Base-by-base conservation (phyloP, 768 basidiomycete genomes). In the Butyriboletus loyo region DNA sequence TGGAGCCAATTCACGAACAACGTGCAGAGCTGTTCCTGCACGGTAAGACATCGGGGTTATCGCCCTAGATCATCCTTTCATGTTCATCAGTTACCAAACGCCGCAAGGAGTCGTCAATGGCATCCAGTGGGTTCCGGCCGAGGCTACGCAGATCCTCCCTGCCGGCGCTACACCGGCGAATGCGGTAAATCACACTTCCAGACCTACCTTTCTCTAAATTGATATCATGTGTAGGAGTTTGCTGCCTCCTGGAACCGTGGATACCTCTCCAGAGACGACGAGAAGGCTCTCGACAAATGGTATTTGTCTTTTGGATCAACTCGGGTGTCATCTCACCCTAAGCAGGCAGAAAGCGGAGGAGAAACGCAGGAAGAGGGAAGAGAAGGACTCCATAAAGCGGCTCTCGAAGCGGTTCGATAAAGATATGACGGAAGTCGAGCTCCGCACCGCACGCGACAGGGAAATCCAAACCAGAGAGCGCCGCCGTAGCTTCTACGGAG, bases 1-100 rank as follows among this genome's bases (percentile, higher is more conserved):
- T 49, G 48, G 49, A 50, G 39, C 37, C 39, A 19, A 54, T 45
- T 61, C 52, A 62, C 44, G 44, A 49, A 51, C 51, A 52, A 59
- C 55, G n/a, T 53, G 46, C 52, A 89, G 87, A 72, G 87, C 87
- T 50, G 84, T 88, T 36, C 69, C 84, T 52, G 87, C 87, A 35
- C 89, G 86, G 89, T 87, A 65, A 48, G 73, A 68, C 39, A 47
- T 34, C 21, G n/a, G 30, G 13, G 15, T 49, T 14, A n/a, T 19
- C 19, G 28, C 37, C 24, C 30, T 13, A 21, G 47, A 37, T 52
- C 49, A 28, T 44, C 35, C 37, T 51, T 53, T 58, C 32, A 60
- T 50, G 39, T 41, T 40, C 55, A 39, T 34, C 55, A 90, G 89
- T 62, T 91, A 91, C 71, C 82, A 85, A 60, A 89, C 87, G 1